phyloP scores from a whole-genome alignment of 345 rosid genomes.

The Isatis tinctoria region DNA sequence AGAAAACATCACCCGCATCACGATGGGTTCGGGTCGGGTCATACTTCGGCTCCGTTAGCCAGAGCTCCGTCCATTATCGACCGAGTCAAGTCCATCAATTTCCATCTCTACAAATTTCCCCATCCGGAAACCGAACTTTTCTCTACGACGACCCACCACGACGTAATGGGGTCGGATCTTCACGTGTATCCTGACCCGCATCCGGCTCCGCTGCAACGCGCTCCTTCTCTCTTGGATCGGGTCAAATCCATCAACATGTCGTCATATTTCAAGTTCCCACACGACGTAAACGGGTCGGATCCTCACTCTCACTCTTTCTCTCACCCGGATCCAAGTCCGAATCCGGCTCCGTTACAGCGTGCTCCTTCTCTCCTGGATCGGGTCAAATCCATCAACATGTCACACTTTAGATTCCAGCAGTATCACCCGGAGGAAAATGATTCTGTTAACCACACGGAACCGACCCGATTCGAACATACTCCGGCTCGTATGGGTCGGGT shows the following conservation, averaged over 20 bases:
- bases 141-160: constrained; percentile 4
- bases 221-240: constrained; percentile 60
- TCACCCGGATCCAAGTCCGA: neutral
- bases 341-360: constrained; percentile 18
- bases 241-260: constrained; percentile 58
- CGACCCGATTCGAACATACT: constrained; percentile 10
- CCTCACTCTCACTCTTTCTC: constrained; percentile 4
- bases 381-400: constrained; percentile 54
- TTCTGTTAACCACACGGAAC: neutral
- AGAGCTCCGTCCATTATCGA: constrained; percentile 52
- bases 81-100: constrained; percentile 46
- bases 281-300: constrained; percentile 22
- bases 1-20: constrained; percentile 7
- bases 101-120: constrained; percentile 36
- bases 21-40: constrained; percentile 19
- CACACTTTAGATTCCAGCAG: constrained; percentile 24
- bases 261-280: constrained; percentile 14
- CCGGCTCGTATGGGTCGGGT: constrained; percentile 19
- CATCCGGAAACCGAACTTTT: constrained; percentile 8
- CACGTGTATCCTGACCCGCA: constrained; percentile 22
- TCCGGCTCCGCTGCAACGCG: constrained; percentile 34
- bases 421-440: constrained; percentile 22
- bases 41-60: constrained; percentile 25
- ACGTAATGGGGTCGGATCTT: constrained; percentile 30
- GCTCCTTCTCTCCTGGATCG: constrained; percentile 59